Evolutionary conservation across 768 basidiomycete genomes (phyloP).

Genomic region (Nidula microcarpa): DNA sequence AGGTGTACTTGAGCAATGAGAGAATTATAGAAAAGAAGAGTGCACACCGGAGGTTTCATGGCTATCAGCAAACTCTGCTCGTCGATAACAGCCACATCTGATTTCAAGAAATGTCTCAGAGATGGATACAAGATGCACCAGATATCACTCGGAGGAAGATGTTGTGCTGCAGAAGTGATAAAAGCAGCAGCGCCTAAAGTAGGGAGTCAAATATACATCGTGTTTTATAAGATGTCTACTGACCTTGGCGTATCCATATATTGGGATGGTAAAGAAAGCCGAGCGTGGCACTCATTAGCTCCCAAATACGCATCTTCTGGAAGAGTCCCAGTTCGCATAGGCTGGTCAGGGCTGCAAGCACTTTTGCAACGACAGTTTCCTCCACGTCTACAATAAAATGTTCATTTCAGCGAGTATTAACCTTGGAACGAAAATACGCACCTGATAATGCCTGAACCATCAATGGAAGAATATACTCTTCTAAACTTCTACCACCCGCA

Average conservation of each 20-base stretch:
- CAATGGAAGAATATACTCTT: conserved; percentile 95
- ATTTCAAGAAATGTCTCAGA: conserved; percentile 79
- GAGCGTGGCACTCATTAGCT: conserved; percentile 82
- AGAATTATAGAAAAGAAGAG: neutral
- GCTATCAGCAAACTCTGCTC: conserved; percentile 72
- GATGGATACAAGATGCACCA: conserved; percentile 98
- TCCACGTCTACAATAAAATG: conserved; percentile 69
- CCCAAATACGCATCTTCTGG: conserved; percentile 96
- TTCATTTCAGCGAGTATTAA: conserved; percentile 2
- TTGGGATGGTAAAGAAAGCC: conserved; percentile 96
- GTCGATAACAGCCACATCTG: conserved; percentile 73
- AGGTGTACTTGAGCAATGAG: conserved; percentile 21
- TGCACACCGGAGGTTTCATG: conserved; percentile 74
- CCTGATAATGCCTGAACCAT: conserved; percentile 96
- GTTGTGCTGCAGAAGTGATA: conserved; percentile 80
- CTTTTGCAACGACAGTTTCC: conserved; percentile 89
- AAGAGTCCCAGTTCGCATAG: conserved; percentile 89
- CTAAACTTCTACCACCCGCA: conserved; percentile 86
- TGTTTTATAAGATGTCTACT: conserved; percentile 1
- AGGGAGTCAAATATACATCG: neutral
- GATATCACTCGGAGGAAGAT: conserved; percentile 82
- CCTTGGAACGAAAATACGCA: conserved; percentile 24
- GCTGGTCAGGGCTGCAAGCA: conserved; percentile 82
- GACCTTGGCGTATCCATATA: conserved; percentile 92
- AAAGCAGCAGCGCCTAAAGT: conserved; percentile 80